Base-by-base conservation (phyloP, 768 basidiomycete genomes). In the Cystobasidium onofrii region DNA sequence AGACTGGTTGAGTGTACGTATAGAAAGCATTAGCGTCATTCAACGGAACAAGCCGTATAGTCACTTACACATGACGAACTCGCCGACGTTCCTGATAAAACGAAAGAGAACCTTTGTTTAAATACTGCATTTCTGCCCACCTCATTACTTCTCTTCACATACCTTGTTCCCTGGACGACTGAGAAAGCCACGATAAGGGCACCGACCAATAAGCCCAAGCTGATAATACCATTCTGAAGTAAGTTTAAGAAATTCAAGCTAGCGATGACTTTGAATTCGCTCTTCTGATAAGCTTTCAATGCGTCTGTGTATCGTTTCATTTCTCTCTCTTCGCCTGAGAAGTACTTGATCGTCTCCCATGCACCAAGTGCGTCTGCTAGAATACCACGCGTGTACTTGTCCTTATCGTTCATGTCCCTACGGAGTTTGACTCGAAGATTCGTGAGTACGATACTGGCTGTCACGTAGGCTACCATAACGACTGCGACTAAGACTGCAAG, bases 301-400 rank as follows among this genome's bases (percentile, higher is more conserved):
- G 91, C 90, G 17, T 88, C 85, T 13, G 83, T 80, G 78, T 91
- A 92, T 34, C 92, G 85, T 52, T 84, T 83, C 20, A 85, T 85
- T 79, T 94, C 92, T 77, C 91, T 87, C 27, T 86, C 84, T 80
- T 95, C 92, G 18, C 90, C 89, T n/a, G 87, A 87, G 79, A 92
- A 93, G 80, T 91, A 91, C 80, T 91, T 93, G 77, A 92, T 88
- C 3, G 90, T 91, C 80, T 83, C 83, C 79, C 79, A 84, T 71
- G 82, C 81, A 73, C 90, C 84, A 33, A 91, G 81, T 77, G 87
- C 87, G 78, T 92, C 91, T 3, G 89, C 88, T 76, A 90, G 88
- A 65, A 92, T 92, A 10, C 89, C 90, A 44, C 91, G 86, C 27
- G 88, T 91, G 29, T 88, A 81, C n/a, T 65, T 57, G 82, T 92